Conservation (phyloP, 495 filamentous ascomycete genomes). For the Aspergillus nidulans region DNA sequence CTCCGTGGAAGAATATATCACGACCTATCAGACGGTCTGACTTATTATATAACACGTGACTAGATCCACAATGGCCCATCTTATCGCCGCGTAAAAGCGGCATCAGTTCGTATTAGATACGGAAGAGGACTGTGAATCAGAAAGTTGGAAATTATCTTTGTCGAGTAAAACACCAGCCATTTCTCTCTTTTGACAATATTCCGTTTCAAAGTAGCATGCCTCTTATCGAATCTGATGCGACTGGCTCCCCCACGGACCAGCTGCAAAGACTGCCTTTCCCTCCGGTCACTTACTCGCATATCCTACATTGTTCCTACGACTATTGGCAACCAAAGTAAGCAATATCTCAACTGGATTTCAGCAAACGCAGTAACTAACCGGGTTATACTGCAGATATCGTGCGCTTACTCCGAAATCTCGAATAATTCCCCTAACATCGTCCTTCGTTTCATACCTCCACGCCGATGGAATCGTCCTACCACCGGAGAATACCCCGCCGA, state of each 20-base stretch:
- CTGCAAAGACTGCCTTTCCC: conserved; percentile 63
- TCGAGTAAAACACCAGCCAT: background rate
- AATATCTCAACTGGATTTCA: background rate
- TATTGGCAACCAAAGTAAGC: conserved; percentile 69
- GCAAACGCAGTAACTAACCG: background rate
- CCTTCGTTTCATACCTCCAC: conserved; percentile 82
- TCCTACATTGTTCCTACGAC: conserved; percentile 91
- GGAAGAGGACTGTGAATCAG: background rate
- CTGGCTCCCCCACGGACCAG: conserved; percentile 17
- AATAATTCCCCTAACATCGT: conserved; percentile 65
- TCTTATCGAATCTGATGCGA: conserved; percentile 25
- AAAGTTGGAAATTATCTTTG: background rate
- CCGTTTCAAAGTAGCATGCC: conserved; percentile 22
- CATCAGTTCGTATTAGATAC: background rate
- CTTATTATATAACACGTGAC: conserved; percentile 15
- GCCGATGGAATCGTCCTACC: conserved; percentile 91
- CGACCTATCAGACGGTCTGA: conserved; percentile 2
- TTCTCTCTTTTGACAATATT: background rate
- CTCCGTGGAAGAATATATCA: conserved; percentile 14
- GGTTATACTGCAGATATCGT: conserved; percentile 58
- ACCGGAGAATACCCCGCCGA: conserved; percentile 33
- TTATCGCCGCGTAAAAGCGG: background rate
- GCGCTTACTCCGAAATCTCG: conserved; percentile 76
- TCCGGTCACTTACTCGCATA: conserved; percentile 76
- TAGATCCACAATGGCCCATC: background rate